Conservation (phyloP, 306 rosid genomes). For the Betula pendula region DNA sequence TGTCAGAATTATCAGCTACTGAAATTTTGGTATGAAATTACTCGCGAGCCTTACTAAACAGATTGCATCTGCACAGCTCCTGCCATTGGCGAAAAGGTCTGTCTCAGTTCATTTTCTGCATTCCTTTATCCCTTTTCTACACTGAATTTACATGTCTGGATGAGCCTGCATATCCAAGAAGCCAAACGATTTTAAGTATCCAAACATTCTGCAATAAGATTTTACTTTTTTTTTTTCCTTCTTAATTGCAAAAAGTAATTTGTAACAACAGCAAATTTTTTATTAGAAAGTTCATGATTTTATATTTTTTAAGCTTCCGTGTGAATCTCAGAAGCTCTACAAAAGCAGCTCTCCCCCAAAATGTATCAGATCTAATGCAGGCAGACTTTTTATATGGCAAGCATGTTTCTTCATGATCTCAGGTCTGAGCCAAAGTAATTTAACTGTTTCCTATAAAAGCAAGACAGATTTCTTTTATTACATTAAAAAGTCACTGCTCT, state of each 20-base stretch:
- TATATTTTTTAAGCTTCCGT: background rate
- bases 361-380: no score
- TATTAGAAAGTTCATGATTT: background rate
- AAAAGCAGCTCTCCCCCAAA: background rate
- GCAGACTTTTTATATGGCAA: background rate
- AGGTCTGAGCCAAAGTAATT: background rate
- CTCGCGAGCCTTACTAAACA: background rate
- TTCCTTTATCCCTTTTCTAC: conserved; percentile 7
- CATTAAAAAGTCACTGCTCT: no score
- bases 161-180: conserved; percentile 35
- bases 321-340: background rate
- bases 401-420: background rate
- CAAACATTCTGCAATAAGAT: background rate
- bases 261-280: background rate
- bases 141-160: conserved; percentile 18
- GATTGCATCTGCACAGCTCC: conserved; percentile 39
- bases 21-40: conserved; percentile 3
- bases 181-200: background rate
- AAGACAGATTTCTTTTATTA: no score
- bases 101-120: conserved; percentile 15
- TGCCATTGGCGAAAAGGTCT: conserved; percentile 13
- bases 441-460: no score
- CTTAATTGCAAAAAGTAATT: background rate
- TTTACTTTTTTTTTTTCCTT: background rate
- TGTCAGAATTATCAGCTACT: background rate